phyloP scores from a whole-genome alignment of 1,139 yeast genomes.

The Magnusiomyces starmeri region DNA sequence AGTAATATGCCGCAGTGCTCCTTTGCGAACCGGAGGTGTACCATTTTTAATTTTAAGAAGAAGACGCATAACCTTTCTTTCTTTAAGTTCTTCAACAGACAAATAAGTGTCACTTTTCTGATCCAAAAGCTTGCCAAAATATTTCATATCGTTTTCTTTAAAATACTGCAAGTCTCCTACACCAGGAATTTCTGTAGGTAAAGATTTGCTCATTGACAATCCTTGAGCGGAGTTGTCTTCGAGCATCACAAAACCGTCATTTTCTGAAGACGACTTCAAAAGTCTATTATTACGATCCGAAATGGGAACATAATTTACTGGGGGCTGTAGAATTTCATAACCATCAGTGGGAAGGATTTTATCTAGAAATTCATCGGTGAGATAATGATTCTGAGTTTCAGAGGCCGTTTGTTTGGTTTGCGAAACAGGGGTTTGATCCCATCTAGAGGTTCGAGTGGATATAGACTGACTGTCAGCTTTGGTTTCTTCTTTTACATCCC shows the following conservation, averaged over 20 bases:
- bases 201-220: conserved; percentile 25
- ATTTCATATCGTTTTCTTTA: conserved; percentile 63
- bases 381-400: too few species aligned
- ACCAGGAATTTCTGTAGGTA: conserved; percentile 57
- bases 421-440: conserved; percentile 28
- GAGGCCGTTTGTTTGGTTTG: too few species aligned
- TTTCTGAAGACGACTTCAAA: conserved; percentile 27
- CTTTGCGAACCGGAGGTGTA: conserved; percentile 55
- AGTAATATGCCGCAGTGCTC: conserved; percentile 61
- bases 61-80: conserved; percentile 54
- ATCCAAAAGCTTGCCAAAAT: conserved; percentile 57
- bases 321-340: conserved; percentile 43
- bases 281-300: conserved; percentile 19
- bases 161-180: conserved; percentile 57
- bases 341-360: conserved; percentile 48
- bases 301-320: conserved; percentile 41
- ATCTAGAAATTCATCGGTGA: conserved; percentile 46
- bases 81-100: conserved; percentile 49
- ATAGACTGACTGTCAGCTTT: too few species aligned
- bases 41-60: conserved; percentile 75
- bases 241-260: conserved; percentile 31
- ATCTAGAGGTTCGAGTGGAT: conserved; percentile 21
- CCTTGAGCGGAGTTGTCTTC: conserved; percentile 28
- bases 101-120: conserved; percentile 32
- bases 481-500: conserved; percentile 19